Conservation (phyloP, 768 basidiomycete genomes). For the Leccinum boreale region DNA sequence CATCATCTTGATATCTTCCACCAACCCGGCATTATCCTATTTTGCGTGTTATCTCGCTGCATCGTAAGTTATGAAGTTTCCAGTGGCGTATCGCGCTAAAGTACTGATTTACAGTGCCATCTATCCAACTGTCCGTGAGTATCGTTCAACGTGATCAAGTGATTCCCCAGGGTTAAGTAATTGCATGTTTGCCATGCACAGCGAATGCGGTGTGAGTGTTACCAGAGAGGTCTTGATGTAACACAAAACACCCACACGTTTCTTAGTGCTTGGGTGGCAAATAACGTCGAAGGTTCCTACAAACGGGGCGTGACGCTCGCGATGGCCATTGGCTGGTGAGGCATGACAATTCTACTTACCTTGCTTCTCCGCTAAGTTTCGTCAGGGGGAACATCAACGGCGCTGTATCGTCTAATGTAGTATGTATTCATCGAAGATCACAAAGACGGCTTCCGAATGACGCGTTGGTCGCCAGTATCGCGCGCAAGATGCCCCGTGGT, state of each 20-base stretch:
- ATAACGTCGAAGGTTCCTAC: constrained; percentile 71
- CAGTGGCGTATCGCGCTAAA: neutral
- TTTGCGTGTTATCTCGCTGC: constrained; percentile 71
- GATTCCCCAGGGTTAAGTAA: neutral
- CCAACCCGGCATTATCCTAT: constrained; percentile 61
- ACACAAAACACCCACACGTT: neutral
- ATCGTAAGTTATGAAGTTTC: constrained; percentile 44
- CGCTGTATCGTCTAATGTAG: constrained; percentile 64
- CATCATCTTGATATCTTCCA: constrained; percentile 62
- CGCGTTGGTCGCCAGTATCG: constrained; percentile 49
- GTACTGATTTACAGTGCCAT: constrained; percentile 32
- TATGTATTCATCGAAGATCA: constrained; percentile 31
- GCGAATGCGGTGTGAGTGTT: constrained; percentile 50
- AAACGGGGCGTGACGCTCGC: constrained; percentile 69
- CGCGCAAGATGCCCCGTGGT: constrained; percentile 61
- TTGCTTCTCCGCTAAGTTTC: constrained; percentile 16
- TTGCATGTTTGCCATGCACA: constrained; percentile 10
- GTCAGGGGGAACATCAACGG: constrained; percentile 62
- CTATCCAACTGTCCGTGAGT: constrained; percentile 46
- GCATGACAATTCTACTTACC: neutral
- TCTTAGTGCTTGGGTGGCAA: constrained; percentile 64
- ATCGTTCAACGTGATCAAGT: neutral
- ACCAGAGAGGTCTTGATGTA: constrained; percentile 7
- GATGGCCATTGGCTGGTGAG: constrained; percentile 60
- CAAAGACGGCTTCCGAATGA: neutral